Conservation (phyloP, 2,329 filamentous ascomycete genomes). For the Catunica adiposa region DNA sequence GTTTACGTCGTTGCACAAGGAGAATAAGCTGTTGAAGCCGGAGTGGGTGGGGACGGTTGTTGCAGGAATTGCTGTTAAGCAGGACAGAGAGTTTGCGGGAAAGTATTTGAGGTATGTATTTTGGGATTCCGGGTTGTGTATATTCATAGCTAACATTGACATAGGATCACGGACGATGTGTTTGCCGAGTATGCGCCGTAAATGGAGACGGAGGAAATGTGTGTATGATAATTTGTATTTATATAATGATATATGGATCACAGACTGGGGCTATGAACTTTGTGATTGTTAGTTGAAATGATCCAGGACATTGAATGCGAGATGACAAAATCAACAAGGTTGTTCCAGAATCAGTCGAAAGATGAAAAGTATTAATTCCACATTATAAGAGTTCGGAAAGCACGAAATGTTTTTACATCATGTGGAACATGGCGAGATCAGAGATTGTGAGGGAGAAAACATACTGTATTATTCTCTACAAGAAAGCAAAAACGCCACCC, state of each 20-base stretch:
- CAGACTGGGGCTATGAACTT: not conserved
- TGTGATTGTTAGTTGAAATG: not conserved
- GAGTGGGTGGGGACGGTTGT: slow-evolving; percentile 79
- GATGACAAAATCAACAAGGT: not conserved
- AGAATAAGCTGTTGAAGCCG: slow-evolving; percentile 58
- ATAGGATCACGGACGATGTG: slow-evolving; percentile 20
- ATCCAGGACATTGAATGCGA: not conserved
- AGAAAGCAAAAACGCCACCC: not conserved
- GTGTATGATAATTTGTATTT: slow-evolving; percentile 16
- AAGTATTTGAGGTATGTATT: slow-evolving; percentile 49
- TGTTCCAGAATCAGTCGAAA: slow-evolving; percentile 13
- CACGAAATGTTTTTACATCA: slow-evolving; percentile 14
- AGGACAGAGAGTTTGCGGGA: slow-evolving; percentile 52
- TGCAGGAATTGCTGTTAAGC: slow-evolving; percentile 55
- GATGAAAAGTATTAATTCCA: slow-evolving; percentile 14
- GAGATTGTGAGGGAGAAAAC: not conserved
- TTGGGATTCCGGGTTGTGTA: slow-evolving; percentile 15
- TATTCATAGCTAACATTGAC: not conserved
- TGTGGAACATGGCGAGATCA: not conserved
- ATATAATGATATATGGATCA: not conserved
- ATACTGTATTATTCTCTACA: slow-evolving; percentile 7
- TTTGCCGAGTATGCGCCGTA: slow-evolving; percentile 30
- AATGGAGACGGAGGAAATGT: slow-evolving; percentile 16
- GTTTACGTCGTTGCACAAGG: slow-evolving; percentile 54
- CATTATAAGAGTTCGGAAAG: slow-evolving; percentile 11